Base-by-base conservation (phyloP, 2,329 filamentous ascomycete genomes). In the Fusarium heterosporum region DNA sequence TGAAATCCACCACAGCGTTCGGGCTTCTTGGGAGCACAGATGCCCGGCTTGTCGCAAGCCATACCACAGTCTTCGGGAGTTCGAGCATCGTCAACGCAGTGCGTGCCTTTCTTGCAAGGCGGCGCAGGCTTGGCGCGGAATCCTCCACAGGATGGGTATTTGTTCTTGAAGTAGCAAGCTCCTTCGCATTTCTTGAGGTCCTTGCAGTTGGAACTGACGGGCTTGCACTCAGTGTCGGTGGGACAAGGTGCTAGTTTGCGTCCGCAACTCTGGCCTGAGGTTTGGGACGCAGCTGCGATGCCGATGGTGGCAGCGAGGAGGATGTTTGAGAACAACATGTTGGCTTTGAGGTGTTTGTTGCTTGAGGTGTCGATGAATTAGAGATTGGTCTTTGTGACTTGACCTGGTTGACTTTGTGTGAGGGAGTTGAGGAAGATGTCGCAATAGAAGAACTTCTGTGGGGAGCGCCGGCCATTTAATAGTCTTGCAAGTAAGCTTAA, bases 11-110 rank as follows among this genome's bases (percentile, higher is more conserved):
- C 66, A 22, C 77, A 78, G 1, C 29, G 38, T 1, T 43, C 51
- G 3, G 52, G 53, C 8, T 63, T 63, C 25, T 58, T 64, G 26
- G 73, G 72, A 2, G 77, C 64, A 42, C 75, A 80, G 25, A 79
- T 78, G 3, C 78, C 78, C 0, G 74, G 74, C 8, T 19, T 50
- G 40, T 79, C 78, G 52, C 78, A 79, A 5, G 78, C 74, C 72
- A 77, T 65, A 9, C 78, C 78, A 40, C 78, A 79, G 8, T 49
- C 36, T 6, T 17, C 41, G 2, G 66, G 69, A 11, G 55, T 45
- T 36, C 78, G 73, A 12, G 78, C 77, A 26, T 80, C 77, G 55
- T 79, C 71, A 14, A 72, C 57, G 51, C 78, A 80, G 3, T 63
- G 54, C 4, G 64, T 65, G 12, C 66, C 64, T 17, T 56, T 55